Conservation (phyloP, 2,329 filamentous ascomycete genomes). For the Achaetomium macrosporum region DNA sequence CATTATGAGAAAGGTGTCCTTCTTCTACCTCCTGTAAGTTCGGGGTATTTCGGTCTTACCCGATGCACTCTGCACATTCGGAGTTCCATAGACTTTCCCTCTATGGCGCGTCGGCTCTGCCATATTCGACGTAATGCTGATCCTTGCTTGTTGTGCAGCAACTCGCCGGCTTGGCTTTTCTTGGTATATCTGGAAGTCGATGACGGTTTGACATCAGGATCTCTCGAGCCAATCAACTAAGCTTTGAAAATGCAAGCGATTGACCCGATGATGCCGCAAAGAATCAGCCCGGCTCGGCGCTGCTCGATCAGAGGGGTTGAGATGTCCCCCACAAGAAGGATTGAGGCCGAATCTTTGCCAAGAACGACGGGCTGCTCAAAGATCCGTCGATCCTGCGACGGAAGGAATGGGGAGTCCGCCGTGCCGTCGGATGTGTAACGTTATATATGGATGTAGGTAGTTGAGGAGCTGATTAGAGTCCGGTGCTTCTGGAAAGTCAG, state of each 20-base stretch:
- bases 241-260: too few relatives aligned
- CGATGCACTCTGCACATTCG: not conserved
- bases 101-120: too few relatives aligned
- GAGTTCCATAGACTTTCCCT: too few relatives aligned
- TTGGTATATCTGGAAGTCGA: conserved; percentile 6
- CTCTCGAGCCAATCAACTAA: not conserved
- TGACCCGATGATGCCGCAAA: not conserved
- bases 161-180: conserved; percentile 20
- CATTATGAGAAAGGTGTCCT: too few relatives aligned
- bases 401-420: conserved; percentile 1
- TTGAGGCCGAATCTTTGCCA: conserved; percentile 1
- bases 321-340: too few relatives aligned
- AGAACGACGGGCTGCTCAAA: not conserved
- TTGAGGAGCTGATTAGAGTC: conserved; percentile 5
- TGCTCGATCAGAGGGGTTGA: not conserved
- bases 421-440: too few relatives aligned
- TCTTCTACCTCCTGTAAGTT: too few relatives aligned
- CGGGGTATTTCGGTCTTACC: too few relatives aligned
- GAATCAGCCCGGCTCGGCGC: not conserved
- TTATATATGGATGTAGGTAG: not conserved
- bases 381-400: conserved; percentile 1
- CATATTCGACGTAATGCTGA: conserved; percentile 12
- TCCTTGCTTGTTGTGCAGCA: conserved; percentile 15
- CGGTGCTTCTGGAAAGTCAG: not conserved
- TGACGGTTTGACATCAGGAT: not conserved